Evolutionary conservation across 768 basidiomycete genomes (phyloP), one percentile per base, ranked within the genome.

Genomic region (Lactifluus echinatus): DNA sequence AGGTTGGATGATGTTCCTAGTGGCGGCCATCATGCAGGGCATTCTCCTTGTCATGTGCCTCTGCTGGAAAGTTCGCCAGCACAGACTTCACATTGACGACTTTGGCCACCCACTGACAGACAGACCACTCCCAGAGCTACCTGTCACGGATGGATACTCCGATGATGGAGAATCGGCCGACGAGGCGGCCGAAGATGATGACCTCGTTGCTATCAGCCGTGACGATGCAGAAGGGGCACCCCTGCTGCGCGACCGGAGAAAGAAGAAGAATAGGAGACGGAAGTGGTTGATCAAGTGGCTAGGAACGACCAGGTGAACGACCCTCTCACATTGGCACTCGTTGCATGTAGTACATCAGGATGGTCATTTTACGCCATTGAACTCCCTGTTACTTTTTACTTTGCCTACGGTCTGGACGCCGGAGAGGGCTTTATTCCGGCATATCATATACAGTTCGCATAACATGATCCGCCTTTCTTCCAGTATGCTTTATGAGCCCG

Each of bases 1-100:
- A 87, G 87, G 85, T 60, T 93, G 91, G 91, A 75, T 83, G 52
- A 84, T 84, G 50, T 93, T 83, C 63, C 84, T 85, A 15, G 82
- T 89, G 23, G 79, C 94, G 0, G 94, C 90, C 4, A 67, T 84
- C 17, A 87, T 97, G 77, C 96, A 98, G 69, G 84, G 82, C 1
- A 76, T 74, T 34, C 79, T 98, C 8, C 78, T 98, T 57, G 68
- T 78, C 56, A 88, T 98, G 83, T 99, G 96, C 66, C 67, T 96
- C 11, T 63, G 77, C 8, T 98, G 92, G 89, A 92, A 87, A 70
- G 62, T 81, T 33, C 80, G 94, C 14, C 94, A 98, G 66, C 75
- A 70, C 48, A 72, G 74, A 37, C 77, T 90, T 17, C 80, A 82
- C 15, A 79, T 97, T 49, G 91, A 97, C 67, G 94, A 97, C 70